Conservation (phyloP, 1,284 basidiomycete genomes). For the Rhodotorula glutinis region DNA sequence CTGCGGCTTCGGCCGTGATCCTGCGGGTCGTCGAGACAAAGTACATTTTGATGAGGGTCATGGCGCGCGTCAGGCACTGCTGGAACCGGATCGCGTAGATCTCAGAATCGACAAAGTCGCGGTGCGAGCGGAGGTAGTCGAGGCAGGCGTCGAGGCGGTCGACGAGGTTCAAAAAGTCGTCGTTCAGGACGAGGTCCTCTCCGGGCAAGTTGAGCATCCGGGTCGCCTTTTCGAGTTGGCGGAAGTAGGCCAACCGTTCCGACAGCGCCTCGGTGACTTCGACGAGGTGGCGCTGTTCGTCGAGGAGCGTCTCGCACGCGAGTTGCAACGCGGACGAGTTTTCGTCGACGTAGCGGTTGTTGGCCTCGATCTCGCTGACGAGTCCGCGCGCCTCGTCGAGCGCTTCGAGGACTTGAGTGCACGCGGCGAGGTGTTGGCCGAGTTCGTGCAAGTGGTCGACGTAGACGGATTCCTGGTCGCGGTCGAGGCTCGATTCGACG, state of each 20-base stretch:
- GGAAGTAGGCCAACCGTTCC: conserved; percentile 78
- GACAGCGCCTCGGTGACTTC: conserved; percentile 74
- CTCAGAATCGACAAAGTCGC: conserved; percentile 83
- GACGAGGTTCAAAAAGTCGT: conserved; percentile 89
- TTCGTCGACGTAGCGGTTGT: conserved; percentile 80
- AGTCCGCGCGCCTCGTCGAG: conserved; percentile 69
- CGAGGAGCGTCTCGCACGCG: conserved; percentile 80
- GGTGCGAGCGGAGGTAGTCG: conserved; percentile 68
- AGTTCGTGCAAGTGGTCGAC: conserved; percentile 73
- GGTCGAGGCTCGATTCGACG: conserved; percentile 79
- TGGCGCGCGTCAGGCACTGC: conserved; percentile 90
- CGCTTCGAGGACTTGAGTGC: conserved; percentile 64
- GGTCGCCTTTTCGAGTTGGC: conserved; percentile 82
- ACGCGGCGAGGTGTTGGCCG: conserved; percentile 67
- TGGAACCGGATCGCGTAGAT: conserved; percentile 88
- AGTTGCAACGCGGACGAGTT: conserved; percentile 79
- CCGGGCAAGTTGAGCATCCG: conserved; percentile 88
- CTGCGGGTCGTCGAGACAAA: conserved; percentile 73
- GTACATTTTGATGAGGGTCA: conserved; percentile 93
- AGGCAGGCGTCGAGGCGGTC: conserved; percentile 88
- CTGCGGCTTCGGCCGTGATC: conserved; percentile 68
- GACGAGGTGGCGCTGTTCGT: conserved; percentile 77
- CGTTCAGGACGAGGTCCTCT: conserved; percentile 78
- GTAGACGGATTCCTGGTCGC: conserved; percentile 86
- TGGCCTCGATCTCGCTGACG: conserved; percentile 74